Base-by-base conservation (phyloP, 805 yeast genomes). In the Diddensiella transvaalensis region DNA sequence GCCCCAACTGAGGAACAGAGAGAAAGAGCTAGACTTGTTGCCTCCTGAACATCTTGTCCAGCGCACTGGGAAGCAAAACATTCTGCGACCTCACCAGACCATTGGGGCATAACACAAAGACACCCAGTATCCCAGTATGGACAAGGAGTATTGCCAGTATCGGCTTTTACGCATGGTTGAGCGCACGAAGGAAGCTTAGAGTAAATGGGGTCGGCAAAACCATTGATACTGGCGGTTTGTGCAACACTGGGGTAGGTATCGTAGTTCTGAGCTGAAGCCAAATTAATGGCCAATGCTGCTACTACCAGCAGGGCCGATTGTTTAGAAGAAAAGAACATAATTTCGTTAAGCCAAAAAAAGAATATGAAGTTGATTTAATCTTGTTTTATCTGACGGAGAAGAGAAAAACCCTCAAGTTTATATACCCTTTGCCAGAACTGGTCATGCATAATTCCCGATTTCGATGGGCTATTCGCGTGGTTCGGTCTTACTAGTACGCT, bases 61-160 rank as follows among this genome's bases (percentile, higher is more conserved):
- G 54, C 33, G 57, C 78, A 74, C 22, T 59, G 53, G 18, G 57
- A 49, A 19, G 73, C 75, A 41, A 73, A 55, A 57, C 78, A 74
- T 39, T 63, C 62, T 15, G 68, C 78, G 6, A 74, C 77, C 49
- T 60, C 49, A 2, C 77, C 77, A 24, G 74, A 66, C 76, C 76
- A 74, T 53, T 72, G 75, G n/a, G 77, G 75, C 78, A 74, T 73
- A 22, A 74, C 75, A 56, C 78, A 74, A 42, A 74, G 64, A 52
- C 78, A 74, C 4, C 78, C 78, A 37, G 78, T 72, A 54, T 74
- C 78, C 77, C 77, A 74, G 58, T 73, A 71, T 36, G 79, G 79
- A 54, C 79, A 75, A 19, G 78, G 78, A 3, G 79, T 75, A 45
- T 68, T 72, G 30, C 64, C 24, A 6, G 47, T 42, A 22, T 40